Base-by-base conservation (phyloP, 83 land plant genomes). In the Picea mariana region DNA sequence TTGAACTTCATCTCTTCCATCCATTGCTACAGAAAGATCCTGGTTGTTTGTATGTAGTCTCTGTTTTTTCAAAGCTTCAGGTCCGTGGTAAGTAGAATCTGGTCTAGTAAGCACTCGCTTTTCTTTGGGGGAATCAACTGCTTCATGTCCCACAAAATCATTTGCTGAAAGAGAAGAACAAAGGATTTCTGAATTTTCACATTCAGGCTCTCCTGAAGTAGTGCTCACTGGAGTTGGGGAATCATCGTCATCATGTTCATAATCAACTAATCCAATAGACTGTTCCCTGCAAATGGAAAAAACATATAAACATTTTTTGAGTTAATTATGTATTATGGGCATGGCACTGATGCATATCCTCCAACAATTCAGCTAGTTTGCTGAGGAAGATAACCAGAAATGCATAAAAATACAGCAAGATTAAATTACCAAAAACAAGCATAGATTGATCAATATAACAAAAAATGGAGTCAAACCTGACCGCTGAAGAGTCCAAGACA, bases 1-100 rank as follows among this genome's bases (percentile, higher is more conserved):
- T 20, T 64, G 66, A 64, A 21, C 9, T 64, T n/a, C 9, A 6
- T 64, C 66, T 64, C 66, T 64, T 55, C 15, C 59, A 21, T 64
- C 66, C 24, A n/a, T 63, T 21, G 66, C 23, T 63, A 1, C 66
- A 6, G 66, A 64, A 23, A n/a, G 11, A 64, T 64, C n/a, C 24
- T 64, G n/a, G 8, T 6, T 64, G 66, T 64, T 64, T n/a, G 24
- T 64, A 64, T 64, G 66, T 21, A 64, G 66, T 64, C 66, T 64
- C n/a, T 64, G 66, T 64, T 64, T 64, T 21, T 64, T 64, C 66
- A 64, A 64, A 64, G 24, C 24, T 64, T 64, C 66, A 64, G 24
- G 66, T 20, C 66, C 66, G n/a, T 64, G 66, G 23, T 6, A 21
- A n/a, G 11, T 21, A 64, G 66, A 64, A 64, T 64, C 66, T 64